Evolutionary conservation across 352 stramenopile species (phyloP).

Genomic region (Sclerospora graminicola): DNA sequence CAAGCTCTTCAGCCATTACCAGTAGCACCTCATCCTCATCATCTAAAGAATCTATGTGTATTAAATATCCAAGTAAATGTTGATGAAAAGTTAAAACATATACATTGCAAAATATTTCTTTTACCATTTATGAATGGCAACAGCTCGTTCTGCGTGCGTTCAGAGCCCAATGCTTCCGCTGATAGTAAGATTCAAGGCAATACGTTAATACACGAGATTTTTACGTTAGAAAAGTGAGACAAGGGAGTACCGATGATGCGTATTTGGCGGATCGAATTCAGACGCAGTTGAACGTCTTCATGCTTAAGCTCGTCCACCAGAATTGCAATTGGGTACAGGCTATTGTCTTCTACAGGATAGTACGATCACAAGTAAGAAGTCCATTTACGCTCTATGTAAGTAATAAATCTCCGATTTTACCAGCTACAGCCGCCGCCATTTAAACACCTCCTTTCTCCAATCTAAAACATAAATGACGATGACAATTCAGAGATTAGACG

Average conservation of each 20-base stretch:
- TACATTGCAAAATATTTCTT: neutral
- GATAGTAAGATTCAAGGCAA: slow-evolving; percentile 3
- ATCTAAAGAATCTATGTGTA: slow-evolving; percentile 86
- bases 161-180: slow-evolving; percentile 83
- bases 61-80: neutral
- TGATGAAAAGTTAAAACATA: neutral
- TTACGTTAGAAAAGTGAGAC: neutral
- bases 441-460: slow-evolving; percentile 1
- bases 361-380: slow-evolving; percentile 12
- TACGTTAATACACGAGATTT: slow-evolving; percentile 3
- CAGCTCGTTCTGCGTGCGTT: slow-evolving; percentile 91
- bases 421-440: slow-evolving; percentile 25
- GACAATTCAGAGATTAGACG: neutral
- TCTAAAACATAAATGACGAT: neutral
- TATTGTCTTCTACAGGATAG: slow-evolving; percentile 43
- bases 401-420: slow-evolving; percentile 11
- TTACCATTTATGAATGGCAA: slow-evolving; percentile 96
- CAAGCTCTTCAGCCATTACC: slow-evolving; percentile 89
- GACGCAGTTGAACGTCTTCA: slow-evolving; percentile 84
- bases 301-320: slow-evolving; percentile 90
- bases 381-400: neutral
- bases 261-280: slow-evolving; percentile 89
- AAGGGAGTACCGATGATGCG: slow-evolving; percentile 71
- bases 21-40: slow-evolving; percentile 97
- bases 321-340: slow-evolving; percentile 82